These are phyloP conservation scores for Rutstroemia sp. DNA, from an alignment of 2,329 filamentous ascomycete species.

Conservation along the genomic window DNA sequence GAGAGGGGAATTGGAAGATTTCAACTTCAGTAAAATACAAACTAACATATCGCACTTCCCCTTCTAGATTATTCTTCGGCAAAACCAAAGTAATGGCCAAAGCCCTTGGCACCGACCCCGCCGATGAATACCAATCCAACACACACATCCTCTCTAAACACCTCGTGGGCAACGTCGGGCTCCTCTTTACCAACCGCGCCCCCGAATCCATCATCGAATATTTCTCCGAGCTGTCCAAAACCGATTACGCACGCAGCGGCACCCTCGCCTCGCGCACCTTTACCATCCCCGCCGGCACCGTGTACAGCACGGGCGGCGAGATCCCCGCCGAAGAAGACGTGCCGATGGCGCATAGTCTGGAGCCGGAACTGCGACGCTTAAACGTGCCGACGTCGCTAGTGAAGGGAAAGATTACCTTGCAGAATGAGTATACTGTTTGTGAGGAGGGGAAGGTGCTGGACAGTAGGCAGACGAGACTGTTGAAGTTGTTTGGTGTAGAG, in stretches of 20 bases:
- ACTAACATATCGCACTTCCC: neutral
- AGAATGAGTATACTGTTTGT: slow-evolving; percentile 54
- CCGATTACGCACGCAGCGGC: slow-evolving; percentile 89
- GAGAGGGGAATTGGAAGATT: neutral
- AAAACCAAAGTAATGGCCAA: slow-evolving; percentile 99
- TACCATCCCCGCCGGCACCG: slow-evolving; percentile 72
- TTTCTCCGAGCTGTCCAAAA: slow-evolving; percentile 64
- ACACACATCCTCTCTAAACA: slow-evolving; percentile 62
- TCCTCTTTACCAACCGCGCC: slow-evolving; percentile 80
- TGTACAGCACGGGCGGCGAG: slow-evolving; percentile 76
- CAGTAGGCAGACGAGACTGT: slow-evolving; percentile 81
- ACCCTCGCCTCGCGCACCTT: slow-evolving; percentile 67
- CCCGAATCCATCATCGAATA: slow-evolving; percentile 61
- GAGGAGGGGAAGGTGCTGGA: slow-evolving; percentile 79
- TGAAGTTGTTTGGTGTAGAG: slow-evolving; percentile 90
- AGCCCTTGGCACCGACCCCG: slow-evolving; percentile 72
- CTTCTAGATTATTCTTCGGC: slow-evolving; percentile 81
- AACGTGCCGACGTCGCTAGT: slow-evolving; percentile 85
- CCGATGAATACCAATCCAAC: slow-evolving; percentile 74
- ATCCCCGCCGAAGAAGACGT: slow-evolving; percentile 75
- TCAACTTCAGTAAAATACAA: neutral
- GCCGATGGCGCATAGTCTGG: slow-evolving; percentile 77
- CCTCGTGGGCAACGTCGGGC: slow-evolving; percentile 76
- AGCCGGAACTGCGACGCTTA: slow-evolving; percentile 83
- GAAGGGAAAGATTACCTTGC: slow-evolving; percentile 76